A percentile compares a stretch with the other conserved stretches of the same genome.
phyloP scores from a whole-genome alignment of 2,329 filamentous ascomycete species.

The Hysterium pulicare region DNA sequence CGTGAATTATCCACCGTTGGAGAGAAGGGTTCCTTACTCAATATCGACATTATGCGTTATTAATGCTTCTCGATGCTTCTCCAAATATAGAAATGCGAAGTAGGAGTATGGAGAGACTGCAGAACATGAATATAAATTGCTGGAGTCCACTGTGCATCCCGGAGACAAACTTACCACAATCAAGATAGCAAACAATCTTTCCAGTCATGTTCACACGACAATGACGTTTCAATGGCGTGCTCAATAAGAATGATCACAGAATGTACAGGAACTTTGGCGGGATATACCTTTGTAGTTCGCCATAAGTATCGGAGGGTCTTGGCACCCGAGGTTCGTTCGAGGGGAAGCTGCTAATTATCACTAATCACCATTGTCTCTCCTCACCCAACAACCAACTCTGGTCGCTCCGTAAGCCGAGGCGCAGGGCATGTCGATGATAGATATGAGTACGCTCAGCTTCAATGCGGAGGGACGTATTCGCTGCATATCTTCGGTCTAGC shows the following conservation, averaged over 20 bases:
- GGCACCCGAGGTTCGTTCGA: conserved; percentile 22
- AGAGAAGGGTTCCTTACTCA: conserved; percentile 53
- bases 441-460: too few species aligned
- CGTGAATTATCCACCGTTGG: background rate
- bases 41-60: conserved; percentile 59
- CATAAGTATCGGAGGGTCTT: too few species aligned
- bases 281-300: too few species aligned
- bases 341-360: background rate
- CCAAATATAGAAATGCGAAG: conserved; percentile 56
- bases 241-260: background rate
- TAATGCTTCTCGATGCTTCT: conserved; percentile 54
- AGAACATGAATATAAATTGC: conserved; percentile 10
- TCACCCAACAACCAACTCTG: conserved; percentile 4
- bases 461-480: too few species aligned
- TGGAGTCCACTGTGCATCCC: conserved; percentile 5
- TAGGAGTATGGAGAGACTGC: conserved; percentile 64
- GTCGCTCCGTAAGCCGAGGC: too few species aligned
- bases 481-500: too few species aligned
- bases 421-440: too few species aligned
- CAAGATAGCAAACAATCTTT: conserved; percentile 64
- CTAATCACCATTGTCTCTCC: conserved; percentile 11
- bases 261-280: too few species aligned
- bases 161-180: conserved; percentile 54
- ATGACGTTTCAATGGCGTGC: background rate
- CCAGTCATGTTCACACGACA: conserved; percentile 49